These are phyloP conservation scores for Boletus albobrunnescens DNA, from an alignment of 1,284 basidiomycete species.

Conservation along the genomic window DNA sequence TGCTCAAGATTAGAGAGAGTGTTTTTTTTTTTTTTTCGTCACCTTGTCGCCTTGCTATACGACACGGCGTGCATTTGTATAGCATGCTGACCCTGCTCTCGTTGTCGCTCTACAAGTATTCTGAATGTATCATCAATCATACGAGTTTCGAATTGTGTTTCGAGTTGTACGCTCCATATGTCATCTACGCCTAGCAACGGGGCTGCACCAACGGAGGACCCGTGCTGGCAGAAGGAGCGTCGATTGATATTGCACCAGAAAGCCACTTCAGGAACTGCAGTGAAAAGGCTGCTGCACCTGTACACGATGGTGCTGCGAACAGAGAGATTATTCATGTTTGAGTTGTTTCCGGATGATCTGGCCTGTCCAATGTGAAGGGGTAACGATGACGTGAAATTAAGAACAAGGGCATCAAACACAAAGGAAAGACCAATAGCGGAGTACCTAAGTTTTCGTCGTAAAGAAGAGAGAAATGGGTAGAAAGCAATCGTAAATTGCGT, in stretches of 20 bases:
- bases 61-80: no score
- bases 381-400: slow-evolving; percentile 34
- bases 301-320: slow-evolving; percentile 31
- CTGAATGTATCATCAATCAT: neutral
- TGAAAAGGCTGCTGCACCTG: slow-evolving; percentile 30
- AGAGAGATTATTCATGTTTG: no score
- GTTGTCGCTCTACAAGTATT: no score
- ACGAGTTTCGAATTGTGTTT: neutral
- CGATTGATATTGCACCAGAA: slow-evolving; percentile 30
- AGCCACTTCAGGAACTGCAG: slow-evolving; percentile 36
- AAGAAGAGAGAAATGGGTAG: slow-evolving; percentile 17
- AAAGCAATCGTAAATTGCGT: slow-evolving; percentile 20
- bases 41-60: no score
- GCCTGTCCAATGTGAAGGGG: no score
- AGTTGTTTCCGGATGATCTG: no score
- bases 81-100: no score
- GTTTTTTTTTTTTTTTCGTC: no score
- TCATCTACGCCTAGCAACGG: slow-evolving; percentile 9
- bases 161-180: slow-evolving; percentile 16
- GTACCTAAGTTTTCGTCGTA: slow-evolving; percentile 37
- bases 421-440: slow-evolving; percentile 32
- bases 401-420: slow-evolving; percentile 29
- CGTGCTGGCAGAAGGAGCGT: slow-evolving; percentile 10
- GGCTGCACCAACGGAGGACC: neutral
- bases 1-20: no score